Percentiles rank a stretch among this genome's conserved stretches.
These are phyloP conservation scores for Aureobasidium sp. DNA, from an alignment of 2,329 filamentous ascomycete genomes.

Conservation along the genomic window DNA sequence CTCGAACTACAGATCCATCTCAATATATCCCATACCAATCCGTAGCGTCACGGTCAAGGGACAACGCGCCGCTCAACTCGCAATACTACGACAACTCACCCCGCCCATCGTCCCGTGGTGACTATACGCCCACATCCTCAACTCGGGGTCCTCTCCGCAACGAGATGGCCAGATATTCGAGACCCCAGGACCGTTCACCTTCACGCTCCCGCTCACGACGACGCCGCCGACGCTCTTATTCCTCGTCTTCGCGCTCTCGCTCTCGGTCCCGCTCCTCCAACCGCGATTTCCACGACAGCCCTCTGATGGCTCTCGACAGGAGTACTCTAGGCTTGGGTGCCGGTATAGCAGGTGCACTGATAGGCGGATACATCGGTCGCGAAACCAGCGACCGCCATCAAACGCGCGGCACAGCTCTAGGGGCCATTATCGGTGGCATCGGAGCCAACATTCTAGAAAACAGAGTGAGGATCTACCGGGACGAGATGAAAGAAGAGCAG, in stretches of 20 bases:
- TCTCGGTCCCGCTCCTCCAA: not conserved
- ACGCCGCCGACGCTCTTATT: not conserved
- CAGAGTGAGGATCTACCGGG: constrained; percentile 5
- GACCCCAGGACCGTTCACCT: not conserved
- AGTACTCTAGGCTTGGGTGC: constrained; percentile 1
- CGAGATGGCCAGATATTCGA: not conserved
- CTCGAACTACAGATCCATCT: not conserved
- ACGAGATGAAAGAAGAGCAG: constrained; percentile 11
- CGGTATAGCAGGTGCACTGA: constrained; percentile 3
- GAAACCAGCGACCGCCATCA: constrained; percentile 10
- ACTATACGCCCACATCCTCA: not conserved
- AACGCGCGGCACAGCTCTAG: constrained; percentile 1
- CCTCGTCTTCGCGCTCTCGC: not conserved
- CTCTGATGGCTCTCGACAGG: not conserved
- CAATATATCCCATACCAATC: not conserved
- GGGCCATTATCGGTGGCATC: constrained; percentile 8
- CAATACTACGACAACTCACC: not conserved
- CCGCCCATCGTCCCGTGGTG: not conserved
- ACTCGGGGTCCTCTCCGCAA: not conserved
- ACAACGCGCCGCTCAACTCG: not conserved
- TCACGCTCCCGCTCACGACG: not conserved
- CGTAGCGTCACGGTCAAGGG: not conserved
- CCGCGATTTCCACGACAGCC: not conserved
- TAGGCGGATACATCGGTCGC: constrained; percentile 11
- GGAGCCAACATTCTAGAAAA: constrained; percentile 13